These are phyloP conservation scores for Globisporangium iwayamae DNA, from an alignment of 352 stramenopile genomes.

Conservation along the genomic window DNA sequence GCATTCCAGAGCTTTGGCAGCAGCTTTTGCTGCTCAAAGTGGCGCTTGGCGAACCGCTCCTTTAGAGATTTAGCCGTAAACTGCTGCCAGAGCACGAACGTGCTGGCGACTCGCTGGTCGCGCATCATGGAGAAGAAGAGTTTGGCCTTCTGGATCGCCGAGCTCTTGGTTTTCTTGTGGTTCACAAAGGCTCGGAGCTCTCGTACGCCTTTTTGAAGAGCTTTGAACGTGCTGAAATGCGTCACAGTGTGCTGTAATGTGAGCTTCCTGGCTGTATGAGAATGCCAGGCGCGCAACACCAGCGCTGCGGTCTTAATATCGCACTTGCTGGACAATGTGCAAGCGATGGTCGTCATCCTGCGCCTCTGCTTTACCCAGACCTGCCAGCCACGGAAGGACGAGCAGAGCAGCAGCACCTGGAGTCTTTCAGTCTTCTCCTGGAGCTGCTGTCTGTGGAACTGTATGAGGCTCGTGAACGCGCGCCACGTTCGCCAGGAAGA, in stretches of 20 bases:
- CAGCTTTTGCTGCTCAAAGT: slow-evolving; percentile 26
- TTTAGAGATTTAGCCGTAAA: slow-evolving; percentile 19
- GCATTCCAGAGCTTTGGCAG: slow-evolving; percentile 25
- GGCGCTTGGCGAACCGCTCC: slow-evolving; percentile 17
- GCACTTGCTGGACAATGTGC: slow-evolving; percentile 21
- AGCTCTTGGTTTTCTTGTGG: slow-evolving; percentile 1
- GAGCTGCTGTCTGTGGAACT: slow-evolving; percentile 29
- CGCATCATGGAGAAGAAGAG: slow-evolving; percentile 22
- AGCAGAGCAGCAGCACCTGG: slow-evolving; percentile 57
- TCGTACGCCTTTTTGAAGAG: slow-evolving; percentile 21
- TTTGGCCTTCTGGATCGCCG: slow-evolving; percentile 16
- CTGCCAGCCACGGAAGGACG: slow-evolving; percentile 48
- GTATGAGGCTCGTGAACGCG: slow-evolving; percentile 17
- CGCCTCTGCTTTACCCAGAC: slow-evolving; percentile 29
- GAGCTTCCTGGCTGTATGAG: slow-evolving; percentile 9
- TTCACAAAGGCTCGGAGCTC: slow-evolving; percentile 16
- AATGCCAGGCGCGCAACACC: slow-evolving; percentile 24
- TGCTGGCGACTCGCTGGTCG: slow-evolving; percentile 9
- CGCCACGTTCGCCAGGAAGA: slow-evolving; percentile 26
- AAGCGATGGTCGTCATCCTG: slow-evolving; percentile 24
- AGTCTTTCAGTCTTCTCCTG: slow-evolving; percentile 57
- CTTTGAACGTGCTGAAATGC: slow-evolving; percentile 22
- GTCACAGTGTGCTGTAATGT: slow-evolving; percentile 8
- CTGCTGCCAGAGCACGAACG: slow-evolving; percentile 28
- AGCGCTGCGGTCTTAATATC: slow-evolving; percentile 11